Evolutionary conservation across 306 rosid species (phyloP), one percentile per base, ranked within the genome.

Genomic region (Ammopiptanthus mongolicus): DNA sequence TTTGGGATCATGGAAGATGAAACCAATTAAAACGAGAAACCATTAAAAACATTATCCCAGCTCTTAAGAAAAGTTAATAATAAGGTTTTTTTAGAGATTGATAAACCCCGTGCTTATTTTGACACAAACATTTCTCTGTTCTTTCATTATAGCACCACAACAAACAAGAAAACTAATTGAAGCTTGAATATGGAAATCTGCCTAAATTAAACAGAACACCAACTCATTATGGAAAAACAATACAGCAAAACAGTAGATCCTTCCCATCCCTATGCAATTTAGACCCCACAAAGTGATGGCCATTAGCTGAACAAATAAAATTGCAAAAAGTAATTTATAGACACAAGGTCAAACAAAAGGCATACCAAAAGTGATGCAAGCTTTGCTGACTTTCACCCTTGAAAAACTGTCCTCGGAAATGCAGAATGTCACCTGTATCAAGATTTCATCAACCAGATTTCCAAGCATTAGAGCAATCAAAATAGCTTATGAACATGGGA

Each of bases 381-480:
- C 96, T 94, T 80, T 88, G 90, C 79, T 94, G 95, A 66, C 97
- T 87, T 78, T 94, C 98, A 60, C 97, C 93, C 95, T 94, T 94
- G 74, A n/a, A 94, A 94, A 80, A 96, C 96, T 22, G 98, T 94
- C 84, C 72, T 90, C 11, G 89, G 94, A 74, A 89, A 78, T 1
- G 91, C 98, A 69, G 96, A 90, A 80, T 88, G 90, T 82, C 91
- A 91, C 95, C 98, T 94, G 87, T 72, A 42, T 65, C 76, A 46
- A 80, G 42, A 80, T 39, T 65, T 82, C n/a, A n/a, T n/a, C n/a
- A n/a, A n/a, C n/a, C n/a, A n/a, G n/a, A n/a, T n/a, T n/a, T n/a
- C n/a, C n/a, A n/a, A n/a, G n/a, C n/a, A n/a, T n/a, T n/a, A n/a
- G n/a, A n/a, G n/a, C n/a, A n/a, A n/a, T n/a, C n/a, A n/a, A n/a